These are phyloP conservation scores for Aspergillus diversus DNA, from an alignment of 495 filamentous ascomycete genomes.

Conservation along the genomic window DNA sequence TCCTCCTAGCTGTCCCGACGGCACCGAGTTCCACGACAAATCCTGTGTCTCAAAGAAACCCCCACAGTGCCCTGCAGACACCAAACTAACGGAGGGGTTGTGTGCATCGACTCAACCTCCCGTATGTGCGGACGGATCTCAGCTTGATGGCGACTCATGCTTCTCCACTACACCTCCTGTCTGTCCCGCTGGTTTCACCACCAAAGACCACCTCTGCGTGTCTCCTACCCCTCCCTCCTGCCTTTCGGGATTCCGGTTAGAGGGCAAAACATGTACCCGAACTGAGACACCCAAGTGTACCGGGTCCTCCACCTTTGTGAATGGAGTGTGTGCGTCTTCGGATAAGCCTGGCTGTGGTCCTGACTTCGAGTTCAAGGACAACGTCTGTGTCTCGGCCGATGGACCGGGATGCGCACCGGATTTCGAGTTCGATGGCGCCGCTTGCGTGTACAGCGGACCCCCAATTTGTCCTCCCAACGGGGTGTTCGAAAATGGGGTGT, in stretches of 20 bases:
- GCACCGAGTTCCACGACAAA: not conserved
- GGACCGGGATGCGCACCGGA: not conserved
- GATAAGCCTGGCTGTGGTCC: not conserved
- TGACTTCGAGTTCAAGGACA: conserved; percentile 4
- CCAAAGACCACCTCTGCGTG: conserved; percentile 8
- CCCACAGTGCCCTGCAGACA: conserved; percentile 1
- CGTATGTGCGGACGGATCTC: not conserved
- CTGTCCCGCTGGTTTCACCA: not conserved
- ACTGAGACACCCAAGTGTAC: not conserved
- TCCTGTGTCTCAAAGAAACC: not conserved
- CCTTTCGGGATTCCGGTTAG: not conserved
- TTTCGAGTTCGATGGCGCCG: not conserved
- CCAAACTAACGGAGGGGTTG: not conserved
- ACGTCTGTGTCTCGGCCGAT: not conserved
- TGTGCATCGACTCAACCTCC: conserved; percentile 8
- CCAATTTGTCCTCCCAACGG: not conserved
- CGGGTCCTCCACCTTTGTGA: not conserved
- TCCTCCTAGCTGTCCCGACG: conserved; percentile 6
- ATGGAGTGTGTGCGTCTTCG: not conserved
- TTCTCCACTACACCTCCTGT: not conserved
- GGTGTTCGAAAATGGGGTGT: not conserved
- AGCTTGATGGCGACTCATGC: conserved; percentile 6
- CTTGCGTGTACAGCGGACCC: not conserved
- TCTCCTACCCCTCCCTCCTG: not conserved
- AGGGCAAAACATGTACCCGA: not conserved